These are phyloP conservation scores for Pythium biforme DNA, from an alignment of 352 stramenopile genomes.

Conservation along the genomic window DNA sequence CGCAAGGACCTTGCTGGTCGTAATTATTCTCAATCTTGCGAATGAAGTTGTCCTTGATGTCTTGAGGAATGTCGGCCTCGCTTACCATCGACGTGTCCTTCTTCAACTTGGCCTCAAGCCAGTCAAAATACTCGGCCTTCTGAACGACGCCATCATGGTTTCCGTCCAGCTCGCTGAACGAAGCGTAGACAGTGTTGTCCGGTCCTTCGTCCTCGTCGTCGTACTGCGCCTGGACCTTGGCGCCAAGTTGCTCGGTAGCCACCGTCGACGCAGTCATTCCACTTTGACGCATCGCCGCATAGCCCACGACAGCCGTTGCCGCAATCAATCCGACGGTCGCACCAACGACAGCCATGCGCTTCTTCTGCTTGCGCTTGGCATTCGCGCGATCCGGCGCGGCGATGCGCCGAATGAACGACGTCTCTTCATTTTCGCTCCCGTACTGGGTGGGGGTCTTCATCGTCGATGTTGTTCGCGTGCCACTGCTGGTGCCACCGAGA, in stretches of 20 bases:
- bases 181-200: constrained; percentile 43
- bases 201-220: constrained; percentile 16
- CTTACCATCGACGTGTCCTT: constrained; percentile 30
- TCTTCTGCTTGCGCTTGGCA: constrained; percentile 40
- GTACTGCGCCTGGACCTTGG: constrained; percentile 32
- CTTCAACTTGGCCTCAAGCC: constrained; percentile 30
- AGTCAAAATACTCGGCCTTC: constrained; percentile 38
- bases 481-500: background rate
- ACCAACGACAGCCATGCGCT: constrained; percentile 40
- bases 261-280: constrained; percentile 1
- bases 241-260: constrained; percentile 31
- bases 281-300: constrained; percentile 31
- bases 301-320: constrained; percentile 40
- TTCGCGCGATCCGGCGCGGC: constrained; percentile 40
- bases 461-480: constrained; percentile 8
- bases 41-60: constrained; percentile 40
- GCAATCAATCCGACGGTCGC: constrained; percentile 40
- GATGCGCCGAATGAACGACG: constrained; percentile 55
- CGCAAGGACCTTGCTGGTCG: constrained; percentile 32
- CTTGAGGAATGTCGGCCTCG: constrained; percentile 29
- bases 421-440: constrained; percentile 60
- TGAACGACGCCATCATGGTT: constrained; percentile 35
- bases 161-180: constrained; percentile 35
- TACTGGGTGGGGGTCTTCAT: constrained; percentile 61
- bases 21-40: constrained; percentile 43